These are phyloP conservation scores for Buxus sempervirens DNA, from an alignment of 164 flowering plant species.

Conservation along the genomic window DNA sequence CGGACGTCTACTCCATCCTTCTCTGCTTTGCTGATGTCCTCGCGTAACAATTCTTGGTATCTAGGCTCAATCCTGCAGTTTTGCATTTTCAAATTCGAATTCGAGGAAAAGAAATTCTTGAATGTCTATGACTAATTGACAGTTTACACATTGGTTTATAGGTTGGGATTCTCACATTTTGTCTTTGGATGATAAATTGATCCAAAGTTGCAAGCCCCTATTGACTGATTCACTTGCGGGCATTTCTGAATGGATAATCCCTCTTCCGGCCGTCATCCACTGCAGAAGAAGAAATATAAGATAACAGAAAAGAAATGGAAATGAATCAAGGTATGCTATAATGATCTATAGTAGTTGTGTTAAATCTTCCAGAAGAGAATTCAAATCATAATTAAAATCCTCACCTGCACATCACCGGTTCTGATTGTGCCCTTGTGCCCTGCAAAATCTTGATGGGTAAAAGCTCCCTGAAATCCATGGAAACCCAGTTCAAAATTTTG, in stretches of 20 bases:
- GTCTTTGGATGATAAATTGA: conserved; percentile 32
- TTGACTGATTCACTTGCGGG: conserved; percentile 72
- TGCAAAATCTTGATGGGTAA: conserved; percentile 85
- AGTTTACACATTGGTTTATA: background rate
- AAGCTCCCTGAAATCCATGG: conserved; percentile 48
- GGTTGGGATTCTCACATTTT: conserved; percentile 60
- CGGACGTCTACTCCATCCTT: conserved; percentile 69
- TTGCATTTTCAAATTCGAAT: background rate
- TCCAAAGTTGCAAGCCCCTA: conserved; percentile 56
- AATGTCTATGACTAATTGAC: background rate
- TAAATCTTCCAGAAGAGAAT: background rate
- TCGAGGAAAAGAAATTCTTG: background rate
- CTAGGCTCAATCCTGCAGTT: conserved; percentile 70
- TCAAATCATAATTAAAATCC: background rate
- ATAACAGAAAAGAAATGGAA: background rate
- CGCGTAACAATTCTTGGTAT: conserved; percentile 61
- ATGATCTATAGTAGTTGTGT: background rate
- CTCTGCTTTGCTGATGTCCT: conserved; percentile 52
- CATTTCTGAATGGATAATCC: conserved; percentile 91
- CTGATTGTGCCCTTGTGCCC: conserved; percentile 83
- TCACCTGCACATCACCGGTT: conserved; percentile 84
- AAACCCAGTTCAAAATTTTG: conserved; percentile 1
- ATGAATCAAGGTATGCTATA: background rate
- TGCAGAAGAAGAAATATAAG: conserved; percentile 19
- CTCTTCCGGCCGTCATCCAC: conserved; percentile 99